phyloP scores from a whole-genome alignment of 1,284 basidiomycete genomes.

The Ganoderma multipileum region DNA sequence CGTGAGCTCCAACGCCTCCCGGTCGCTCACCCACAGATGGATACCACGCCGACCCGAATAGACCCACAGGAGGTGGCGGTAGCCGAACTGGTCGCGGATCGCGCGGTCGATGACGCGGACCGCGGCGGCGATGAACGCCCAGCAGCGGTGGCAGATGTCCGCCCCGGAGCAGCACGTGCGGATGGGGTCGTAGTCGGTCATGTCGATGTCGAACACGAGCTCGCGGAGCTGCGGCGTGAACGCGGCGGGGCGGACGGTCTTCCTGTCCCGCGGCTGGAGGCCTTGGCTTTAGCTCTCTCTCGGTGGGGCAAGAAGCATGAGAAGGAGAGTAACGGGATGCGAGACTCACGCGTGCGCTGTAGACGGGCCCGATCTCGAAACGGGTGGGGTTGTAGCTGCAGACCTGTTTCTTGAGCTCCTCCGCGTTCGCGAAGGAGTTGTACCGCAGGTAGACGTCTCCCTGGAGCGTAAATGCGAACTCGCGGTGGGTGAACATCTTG shows the following conservation, averaged over 20 bases:
- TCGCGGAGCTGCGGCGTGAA: constrained; percentile 88
- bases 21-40: constrained; percentile 97
- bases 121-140: constrained; percentile 94
- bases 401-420: constrained; percentile 94
- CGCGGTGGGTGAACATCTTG: constrained; percentile 88
- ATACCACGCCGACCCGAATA: constrained; percentile 99
- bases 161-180: constrained; percentile 95
- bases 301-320: background rate
- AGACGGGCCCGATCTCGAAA: constrained; percentile 97
- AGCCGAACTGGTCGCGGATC: constrained; percentile 89
- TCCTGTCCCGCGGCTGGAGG: constrained; percentile 88
- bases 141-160: constrained; percentile 92
- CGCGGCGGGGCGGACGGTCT: constrained; percentile 78
- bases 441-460: constrained; percentile 96
- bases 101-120: constrained; percentile 87
- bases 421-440: constrained; percentile 86
- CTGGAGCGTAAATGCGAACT: constrained; percentile 95
- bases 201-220: constrained; percentile 99
- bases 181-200: constrained; percentile 98
- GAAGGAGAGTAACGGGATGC: background rate
- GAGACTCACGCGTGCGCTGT: constrained; percentile 75
- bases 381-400: constrained; percentile 85
- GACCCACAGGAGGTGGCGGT: constrained; percentile 89
- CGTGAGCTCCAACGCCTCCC: constrained; percentile 85
- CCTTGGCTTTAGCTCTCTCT: background rate